phyloP scores from a whole-genome alignment of 1,284 basidiomycete species.

The Cryptococcus sp. region DNA sequence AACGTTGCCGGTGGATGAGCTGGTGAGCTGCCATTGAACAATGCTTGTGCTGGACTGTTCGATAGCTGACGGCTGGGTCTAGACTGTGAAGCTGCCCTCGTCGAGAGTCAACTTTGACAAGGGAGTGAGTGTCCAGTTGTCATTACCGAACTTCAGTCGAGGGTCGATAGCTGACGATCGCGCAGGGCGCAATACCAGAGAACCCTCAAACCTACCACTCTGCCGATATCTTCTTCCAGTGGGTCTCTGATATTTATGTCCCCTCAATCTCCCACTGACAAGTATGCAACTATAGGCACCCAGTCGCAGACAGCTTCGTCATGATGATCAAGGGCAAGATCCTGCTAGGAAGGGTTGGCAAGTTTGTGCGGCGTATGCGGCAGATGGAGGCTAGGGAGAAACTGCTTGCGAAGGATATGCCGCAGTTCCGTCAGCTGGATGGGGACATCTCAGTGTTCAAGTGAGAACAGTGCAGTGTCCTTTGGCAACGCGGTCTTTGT shows the following conservation, averaged over 20 bases:
- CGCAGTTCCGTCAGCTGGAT: constrained; percentile 32
- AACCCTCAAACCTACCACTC: constrained; percentile 36
- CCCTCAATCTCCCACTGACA: constrained; percentile 4
- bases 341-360: constrained; percentile 30
- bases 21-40: constrained; percentile 27
- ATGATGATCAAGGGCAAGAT: constrained; percentile 35
- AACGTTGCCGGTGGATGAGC: constrained; percentile 28
- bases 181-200: constrained; percentile 23
- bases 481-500: neutral
- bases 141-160: neutral
- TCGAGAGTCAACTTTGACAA: constrained; percentile 25
- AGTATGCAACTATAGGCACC: constrained; percentile 24
- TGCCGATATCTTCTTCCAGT: constrained; percentile 34
- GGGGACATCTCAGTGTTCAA: constrained; percentile 26
- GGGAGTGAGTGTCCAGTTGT: constrained; percentile 13
- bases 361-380: constrained; percentile 24
- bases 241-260: constrained; percentile 2
- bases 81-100: constrained; percentile 30
- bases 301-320: constrained; percentile 36
- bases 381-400: constrained; percentile 12
- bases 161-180: neutral
- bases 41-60: neutral
- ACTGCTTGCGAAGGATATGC: constrained; percentile 9
- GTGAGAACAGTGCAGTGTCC: constrained; percentile 7
- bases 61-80: neutral